Evolutionary conservation across 495 filamentous ascomycete genomes (phyloP).

Genomic region (Xylaria cubensis): DNA sequence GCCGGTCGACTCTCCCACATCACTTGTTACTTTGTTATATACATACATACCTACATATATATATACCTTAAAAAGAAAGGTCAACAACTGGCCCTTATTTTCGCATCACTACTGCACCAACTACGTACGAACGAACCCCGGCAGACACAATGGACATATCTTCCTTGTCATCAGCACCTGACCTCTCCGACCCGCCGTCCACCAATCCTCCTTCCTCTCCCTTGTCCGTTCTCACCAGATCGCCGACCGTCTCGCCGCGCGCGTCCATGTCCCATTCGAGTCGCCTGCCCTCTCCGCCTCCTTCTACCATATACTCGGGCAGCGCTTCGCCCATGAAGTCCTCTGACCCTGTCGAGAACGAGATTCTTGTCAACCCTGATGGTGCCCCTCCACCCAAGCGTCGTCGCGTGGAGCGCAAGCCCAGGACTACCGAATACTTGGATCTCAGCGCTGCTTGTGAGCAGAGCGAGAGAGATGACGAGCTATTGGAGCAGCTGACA

Average conservation of each 20-base stretch:
- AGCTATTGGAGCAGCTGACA: constrained; percentile 69
- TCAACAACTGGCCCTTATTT: constrained; percentile 4
- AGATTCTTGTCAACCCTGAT: constrained; percentile 63
- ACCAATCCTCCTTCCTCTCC: constrained; percentile 56
- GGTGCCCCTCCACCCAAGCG: constrained; percentile 75
- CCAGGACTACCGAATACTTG: constrained; percentile 77
- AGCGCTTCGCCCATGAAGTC: constrained; percentile 51
- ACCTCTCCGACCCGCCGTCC: constrained; percentile 40
- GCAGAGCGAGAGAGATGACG: constrained; percentile 52
- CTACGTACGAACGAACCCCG: not conserved
- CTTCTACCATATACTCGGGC: constrained; percentile 50
- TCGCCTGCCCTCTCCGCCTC: constrained; percentile 52
- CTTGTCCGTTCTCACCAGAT: constrained; percentile 56
- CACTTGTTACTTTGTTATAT: not conserved
- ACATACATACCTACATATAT: not conserved
- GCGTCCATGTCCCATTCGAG: constrained; percentile 30
- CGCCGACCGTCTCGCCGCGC: constrained; percentile 56
- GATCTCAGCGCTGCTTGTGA: constrained; percentile 62
- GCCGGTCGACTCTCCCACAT: not conserved
- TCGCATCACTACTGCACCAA: not conserved
- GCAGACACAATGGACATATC: constrained; percentile 31
- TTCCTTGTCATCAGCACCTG: constrained; percentile 34
- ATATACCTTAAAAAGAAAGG: not conserved
- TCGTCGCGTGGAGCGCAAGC: constrained; percentile 70
- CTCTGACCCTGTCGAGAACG: constrained; percentile 42